Percentiles rank a stretch among this genome's conserved stretches.
These are phyloP conservation scores for Cryptococcus amylolentus DNA, from an alignment of 1,284 basidiomycete genomes.

Conservation along the genomic window DNA sequence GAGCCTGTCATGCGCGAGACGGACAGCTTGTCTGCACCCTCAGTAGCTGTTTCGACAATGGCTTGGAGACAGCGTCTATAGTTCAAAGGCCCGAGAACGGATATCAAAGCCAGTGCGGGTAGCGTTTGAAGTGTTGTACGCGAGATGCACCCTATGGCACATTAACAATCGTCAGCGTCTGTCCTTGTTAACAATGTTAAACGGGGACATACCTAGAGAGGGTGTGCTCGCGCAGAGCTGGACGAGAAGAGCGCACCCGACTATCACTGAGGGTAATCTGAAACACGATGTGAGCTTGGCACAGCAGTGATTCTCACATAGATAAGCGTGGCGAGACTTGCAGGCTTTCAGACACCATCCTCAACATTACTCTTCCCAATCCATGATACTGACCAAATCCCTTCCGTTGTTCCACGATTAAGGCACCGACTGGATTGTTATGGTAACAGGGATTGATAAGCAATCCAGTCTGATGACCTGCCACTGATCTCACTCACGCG, in stretches of 20 bases:
- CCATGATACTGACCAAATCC: neutral
- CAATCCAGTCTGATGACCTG: too few relatives aligned
- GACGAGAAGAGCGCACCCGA: neutral
- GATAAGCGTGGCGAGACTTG: neutral
- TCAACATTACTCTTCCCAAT: neutral
- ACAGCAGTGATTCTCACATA: neutral
- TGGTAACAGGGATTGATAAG: too few relatives aligned
- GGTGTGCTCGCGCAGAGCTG: neutral
- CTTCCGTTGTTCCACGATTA: neutral
- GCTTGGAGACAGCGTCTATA: neutral
- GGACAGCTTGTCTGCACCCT: too few relatives aligned
- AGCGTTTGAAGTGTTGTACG: neutral
- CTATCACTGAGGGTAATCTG: neutral
- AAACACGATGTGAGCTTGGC: neutral
- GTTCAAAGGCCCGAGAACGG: neutral
- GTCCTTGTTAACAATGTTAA: neutral
- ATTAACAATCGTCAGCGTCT: neutral
- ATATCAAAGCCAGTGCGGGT: neutral
- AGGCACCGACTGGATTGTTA: neutral
- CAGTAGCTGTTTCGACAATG: neutral
- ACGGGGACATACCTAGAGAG: neutral
- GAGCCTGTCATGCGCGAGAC: too few relatives aligned
- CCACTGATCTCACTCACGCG: neutral
- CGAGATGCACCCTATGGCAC: neutral
- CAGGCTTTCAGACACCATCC: neutral